Evolutionary conservation across 371 early-diverging fungal species (phyloP).

Genomic region (Phascolomyces articulosus): DNA sequence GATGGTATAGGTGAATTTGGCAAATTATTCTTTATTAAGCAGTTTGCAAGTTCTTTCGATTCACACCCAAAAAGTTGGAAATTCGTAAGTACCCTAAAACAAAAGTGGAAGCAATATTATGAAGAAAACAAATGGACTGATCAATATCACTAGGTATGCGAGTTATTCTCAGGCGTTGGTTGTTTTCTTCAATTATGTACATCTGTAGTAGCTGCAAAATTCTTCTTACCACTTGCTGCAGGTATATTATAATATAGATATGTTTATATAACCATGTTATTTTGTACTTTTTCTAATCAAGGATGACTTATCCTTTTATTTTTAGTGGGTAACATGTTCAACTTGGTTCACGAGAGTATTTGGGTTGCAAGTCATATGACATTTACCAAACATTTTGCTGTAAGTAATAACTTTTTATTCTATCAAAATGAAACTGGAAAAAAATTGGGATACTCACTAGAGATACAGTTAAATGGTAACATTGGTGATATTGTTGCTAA

Average conservation of each 20-base stretch:
- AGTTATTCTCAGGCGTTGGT: conserved; percentile 54
- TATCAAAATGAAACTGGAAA: no score
- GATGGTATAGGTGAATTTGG: conserved; percentile 76
- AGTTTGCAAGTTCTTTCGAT: conserved; percentile 71
- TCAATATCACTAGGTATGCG: conserved; percentile 43
- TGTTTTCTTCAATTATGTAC: conserved; percentile 68
- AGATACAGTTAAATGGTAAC: conserved; percentile 43
- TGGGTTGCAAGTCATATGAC: conserved; percentile 78
- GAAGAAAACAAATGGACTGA: not conserved
- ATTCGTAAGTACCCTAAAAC: conserved; percentile 41
- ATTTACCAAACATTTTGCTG: conserved; percentile 71
- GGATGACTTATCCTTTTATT: not conserved
- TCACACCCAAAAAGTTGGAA: conserved; percentile 80
- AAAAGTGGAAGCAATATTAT: not conserved
- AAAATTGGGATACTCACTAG: no score
- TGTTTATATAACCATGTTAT: not conserved
- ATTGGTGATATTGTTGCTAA: conserved; percentile 77
- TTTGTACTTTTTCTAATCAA: no score
- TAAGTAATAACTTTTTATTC: conserved; percentile 29
- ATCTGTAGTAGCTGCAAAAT: conserved; percentile 46
- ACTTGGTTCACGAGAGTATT: conserved; percentile 66
- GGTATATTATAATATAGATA: conserved; percentile 16
- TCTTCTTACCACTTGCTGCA: conserved; percentile 66
- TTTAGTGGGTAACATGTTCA: conserved; percentile 61
- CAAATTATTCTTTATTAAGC: conserved; percentile 74